Evolutionary conservation across 2,329 filamentous ascomycete species (phyloP).

Genomic region (Penicillium frequentans): DNA sequence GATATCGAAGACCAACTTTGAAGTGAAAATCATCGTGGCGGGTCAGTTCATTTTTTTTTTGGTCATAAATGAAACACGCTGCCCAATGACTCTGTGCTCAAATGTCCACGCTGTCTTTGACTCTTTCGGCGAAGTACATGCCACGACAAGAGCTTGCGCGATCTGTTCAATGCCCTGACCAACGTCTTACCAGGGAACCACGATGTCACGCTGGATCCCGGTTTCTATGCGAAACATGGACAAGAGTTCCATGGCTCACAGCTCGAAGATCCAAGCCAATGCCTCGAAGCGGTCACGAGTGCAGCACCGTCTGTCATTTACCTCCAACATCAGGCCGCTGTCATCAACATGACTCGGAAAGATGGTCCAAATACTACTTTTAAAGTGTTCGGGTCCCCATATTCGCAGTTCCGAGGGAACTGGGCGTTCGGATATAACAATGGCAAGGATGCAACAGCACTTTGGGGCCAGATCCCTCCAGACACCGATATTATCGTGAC

Average conservation of each 20-base stretch:
- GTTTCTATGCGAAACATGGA: slow-evolving; percentile 48
- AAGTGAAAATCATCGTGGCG: slow-evolving; percentile 57
- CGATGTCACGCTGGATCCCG: slow-evolving; percentile 55
- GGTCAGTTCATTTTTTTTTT: slow-evolving; percentile 38
- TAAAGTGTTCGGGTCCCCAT: slow-evolving; percentile 61
- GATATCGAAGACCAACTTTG: slow-evolving; percentile 54
- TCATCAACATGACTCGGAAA: slow-evolving; percentile 45
- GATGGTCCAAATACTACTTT: slow-evolving; percentile 51
- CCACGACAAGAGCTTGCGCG: neutral
- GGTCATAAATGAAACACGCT: neutral
- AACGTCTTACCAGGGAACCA: slow-evolving; percentile 52
- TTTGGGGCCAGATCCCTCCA: slow-evolving; percentile 53
- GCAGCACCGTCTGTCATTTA: slow-evolving; percentile 50
- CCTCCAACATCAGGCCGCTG: slow-evolving; percentile 50
- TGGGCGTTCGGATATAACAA: slow-evolving; percentile 58
- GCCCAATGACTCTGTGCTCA: neutral
- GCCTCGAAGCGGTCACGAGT: slow-evolving; percentile 42
- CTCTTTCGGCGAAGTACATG: neutral
- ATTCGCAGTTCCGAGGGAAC: slow-evolving; percentile 46
- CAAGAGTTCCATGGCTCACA: slow-evolving; percentile 45
- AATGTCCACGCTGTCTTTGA: neutral
- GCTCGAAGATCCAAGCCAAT: slow-evolving; percentile 47
- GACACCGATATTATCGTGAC: slow-evolving; percentile 57
- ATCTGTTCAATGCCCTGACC: slow-evolving; percentile 1
- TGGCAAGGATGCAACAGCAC: slow-evolving; percentile 36